Conservation (phyloP, 208 protist genomes). For the Crithidia acanthocephali region DNA sequence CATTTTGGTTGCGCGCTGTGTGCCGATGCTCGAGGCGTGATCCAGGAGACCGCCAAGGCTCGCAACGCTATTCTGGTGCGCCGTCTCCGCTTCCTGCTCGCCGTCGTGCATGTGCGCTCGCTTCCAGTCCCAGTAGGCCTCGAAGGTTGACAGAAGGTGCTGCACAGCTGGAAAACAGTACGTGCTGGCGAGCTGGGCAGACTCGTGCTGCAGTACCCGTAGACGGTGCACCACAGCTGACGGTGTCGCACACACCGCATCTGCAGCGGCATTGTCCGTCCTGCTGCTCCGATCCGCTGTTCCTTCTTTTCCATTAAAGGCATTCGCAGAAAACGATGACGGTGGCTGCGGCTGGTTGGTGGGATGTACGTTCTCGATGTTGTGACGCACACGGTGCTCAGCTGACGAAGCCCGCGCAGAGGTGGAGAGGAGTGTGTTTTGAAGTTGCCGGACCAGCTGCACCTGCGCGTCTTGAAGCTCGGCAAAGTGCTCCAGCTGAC, state of each 20-base stretch:
- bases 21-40: too few relatives aligned
- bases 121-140: slow-evolving; percentile 37
- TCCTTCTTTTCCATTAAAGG: too few relatives aligned
- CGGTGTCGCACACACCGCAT: background rate
- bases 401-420: background rate
- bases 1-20: too few relatives aligned
- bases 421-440: background rate
- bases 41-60: too few relatives aligned
- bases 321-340: too few relatives aligned
- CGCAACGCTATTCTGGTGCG: too few relatives aligned
- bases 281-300: too few relatives aligned
- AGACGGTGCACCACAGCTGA: slow-evolving; percentile 20
- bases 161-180: slow-evolving; percentile 16
- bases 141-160: slow-evolving; percentile 31
- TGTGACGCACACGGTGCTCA: background rate
- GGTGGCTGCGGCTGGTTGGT: background rate
- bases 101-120: background rate
- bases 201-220: slow-evolving; percentile 31
- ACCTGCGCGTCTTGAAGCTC: slow-evolving; percentile 29
- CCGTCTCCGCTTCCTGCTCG: background rate
- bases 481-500: slow-evolving; percentile 17
- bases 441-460: slow-evolving; percentile 9
- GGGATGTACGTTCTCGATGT: slow-evolving; percentile 16
- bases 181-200: slow-evolving; percentile 15
- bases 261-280: too few relatives aligned